Base-by-base conservation (phyloP, 495 filamentous ascomycete genomes). In the Articulospora tetracladia region DNA sequence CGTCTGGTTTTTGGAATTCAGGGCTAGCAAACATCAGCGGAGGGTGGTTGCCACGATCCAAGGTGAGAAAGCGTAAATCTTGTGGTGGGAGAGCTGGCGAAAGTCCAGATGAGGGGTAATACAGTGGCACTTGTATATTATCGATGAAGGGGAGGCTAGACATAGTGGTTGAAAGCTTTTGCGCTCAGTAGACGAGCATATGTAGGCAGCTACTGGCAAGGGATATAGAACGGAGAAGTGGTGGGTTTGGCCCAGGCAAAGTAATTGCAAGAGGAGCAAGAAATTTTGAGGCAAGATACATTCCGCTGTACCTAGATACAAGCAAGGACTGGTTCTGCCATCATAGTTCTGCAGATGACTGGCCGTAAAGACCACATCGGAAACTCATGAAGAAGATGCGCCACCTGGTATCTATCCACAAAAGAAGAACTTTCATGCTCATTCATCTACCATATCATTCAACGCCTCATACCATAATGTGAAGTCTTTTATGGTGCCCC, bases 1-100 rank as follows among this genome's bases (percentile, higher is more conserved):
- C 0, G 91, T 98, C 57, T 98, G 92, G 92, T 93, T 93, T 70
- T 71, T 97, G 64, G 94, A 98, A 73, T 98, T 98, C 71, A 77
- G 94, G 59, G 82, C 82, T 2, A 76, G 76, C 54, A 89, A 81
- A 62, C 93, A 97, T 73, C 77, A 80, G 39, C 78, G 94, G 62
- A 89, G 81, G 69, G 82, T 98, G 24, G 86, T 98, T 32, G 94
- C 94, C 49, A 98, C 94, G 7, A 92, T 98, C 50, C 91, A 98
- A 73, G 94, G 94, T 3, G 89, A 96, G 76, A 93, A 92, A 79
- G 36, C 22, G n/a, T 69, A 50, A 63, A 15, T 32, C 8, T 11
- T n/a, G n/a, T n/a, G n/a, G n/a, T n/a, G 17, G 8, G 20, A n/a
- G n/a, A n/a, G n/a, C n/a, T n/a, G n/a, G n/a, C n/a, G n/a, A n/a